Base-by-base conservation (phyloP, 805 yeast species). In the Metschnikowia arizonensis region DNA sequence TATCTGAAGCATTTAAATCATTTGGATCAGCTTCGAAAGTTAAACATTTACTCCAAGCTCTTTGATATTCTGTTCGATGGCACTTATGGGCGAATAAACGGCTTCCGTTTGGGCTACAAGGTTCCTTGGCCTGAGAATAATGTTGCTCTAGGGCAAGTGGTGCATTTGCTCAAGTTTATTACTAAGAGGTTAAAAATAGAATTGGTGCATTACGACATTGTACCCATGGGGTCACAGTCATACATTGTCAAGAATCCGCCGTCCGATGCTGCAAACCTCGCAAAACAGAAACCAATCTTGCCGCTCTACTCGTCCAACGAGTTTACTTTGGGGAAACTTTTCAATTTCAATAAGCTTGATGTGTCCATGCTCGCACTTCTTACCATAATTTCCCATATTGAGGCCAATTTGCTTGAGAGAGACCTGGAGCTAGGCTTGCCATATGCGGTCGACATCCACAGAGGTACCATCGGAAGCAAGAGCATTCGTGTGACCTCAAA, bases 61-160 rank as follows among this genome's bases (percentile, higher is more conserved):
- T 93, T 91, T 62, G 75, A 82, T 47, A 90, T 93, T 5, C 85
- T 95, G 1, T 85, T 83, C 51, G 88, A 86, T 50, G 50, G 55
- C 8, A 48, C 57, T 15, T 88, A 86, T 65, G 97, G 95, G 0
- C 83, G 93, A 1, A 91, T 90, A 26, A 90, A 90, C 63, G 91
- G 90, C 0, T 71, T 88, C 21, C 66, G 96, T 46, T 61, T 91
- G n/a, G 98, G 98, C 0, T 63, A 68, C 43, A 77, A 74, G 48
- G 86, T 90, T 0, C 84, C 95, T 1, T 88, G 96, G 95, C 79
- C 87, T 44, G 98, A 90, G 56, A 83, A 88, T 34, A 90, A 89
- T 59, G 93, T 95, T 1, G 97, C 95, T 0, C 65, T 90, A 55
- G 98, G 98, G 0, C 96, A 90, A 53, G 67, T 90, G 2, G 77